Percentiles rank a stretch among this genome's conserved stretches.
These are phyloP conservation scores for Botryotinia convoluta DNA, from an alignment of 2,329 filamentous ascomycete genomes.

Conservation along the genomic window DNA sequence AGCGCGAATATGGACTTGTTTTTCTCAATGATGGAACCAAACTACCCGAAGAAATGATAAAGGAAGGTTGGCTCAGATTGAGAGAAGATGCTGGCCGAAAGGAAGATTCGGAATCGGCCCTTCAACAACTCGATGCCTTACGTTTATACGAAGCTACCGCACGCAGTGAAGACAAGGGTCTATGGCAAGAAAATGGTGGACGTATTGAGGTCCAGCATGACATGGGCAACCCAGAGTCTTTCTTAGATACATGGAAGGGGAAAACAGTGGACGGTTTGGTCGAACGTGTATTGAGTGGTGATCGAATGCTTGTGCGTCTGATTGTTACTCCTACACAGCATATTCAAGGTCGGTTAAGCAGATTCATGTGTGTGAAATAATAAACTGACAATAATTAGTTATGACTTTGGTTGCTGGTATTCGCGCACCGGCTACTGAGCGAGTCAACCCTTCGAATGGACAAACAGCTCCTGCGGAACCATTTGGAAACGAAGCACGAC, in stretches of 20 bases:
- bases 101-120: constrained; percentile 77
- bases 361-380: not conserved
- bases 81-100: constrained; percentile 91
- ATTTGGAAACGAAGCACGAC: constrained; percentile 81
- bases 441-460: constrained; percentile 65
- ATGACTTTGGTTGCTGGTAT: constrained; percentile 88
- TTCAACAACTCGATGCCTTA: constrained; percentile 71
- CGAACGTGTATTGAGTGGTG: constrained; percentile 87
- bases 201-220: constrained; percentile 79
- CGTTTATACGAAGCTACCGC: constrained; percentile 75
- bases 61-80: constrained; percentile 89
- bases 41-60: constrained; percentile 78
- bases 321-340: constrained; percentile 80
- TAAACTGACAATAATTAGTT: constrained; percentile 53
- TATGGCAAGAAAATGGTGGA: constrained; percentile 69
- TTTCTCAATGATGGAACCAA: constrained; percentile 71
- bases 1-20: constrained; percentile 84
- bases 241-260: constrained; percentile 82
- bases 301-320: constrained; percentile 82
- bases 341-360: constrained; percentile 43
- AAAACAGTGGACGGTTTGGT: constrained; percentile 81
- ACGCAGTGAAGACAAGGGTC: constrained; percentile 72
- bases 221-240: constrained; percentile 68
- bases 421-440: constrained; percentile 83
- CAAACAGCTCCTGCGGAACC: constrained; percentile 83